phyloP scores from a whole-genome alignment of 108 stramenopile genomes.

The Cyclotella baltica region DNA sequence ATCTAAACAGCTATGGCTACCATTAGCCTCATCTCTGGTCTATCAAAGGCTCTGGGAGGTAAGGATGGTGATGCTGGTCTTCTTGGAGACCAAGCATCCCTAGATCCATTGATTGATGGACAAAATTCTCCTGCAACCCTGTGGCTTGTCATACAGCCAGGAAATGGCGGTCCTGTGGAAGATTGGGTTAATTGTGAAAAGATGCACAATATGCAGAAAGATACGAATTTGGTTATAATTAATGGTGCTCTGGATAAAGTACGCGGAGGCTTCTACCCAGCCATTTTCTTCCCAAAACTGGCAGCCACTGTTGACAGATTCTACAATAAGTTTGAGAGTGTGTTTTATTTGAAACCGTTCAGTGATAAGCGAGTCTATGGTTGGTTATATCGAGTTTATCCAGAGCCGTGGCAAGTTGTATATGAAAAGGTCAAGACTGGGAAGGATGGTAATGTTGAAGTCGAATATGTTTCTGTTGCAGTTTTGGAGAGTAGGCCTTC shows the following conservation, averaged over 20 bases:
- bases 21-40: slow-evolving; percentile 60
- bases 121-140: slow-evolving; percentile 47
- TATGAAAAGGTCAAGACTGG: slow-evolving; percentile 58
- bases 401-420: slow-evolving; percentile 84
- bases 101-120: slow-evolving; percentile 61
- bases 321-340: slow-evolving; percentile 70
- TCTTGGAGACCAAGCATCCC: slow-evolving; percentile 63
- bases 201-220: slow-evolving; percentile 23
- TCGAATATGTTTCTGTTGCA: slow-evolving; percentile 52
- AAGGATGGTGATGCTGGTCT: slow-evolving; percentile 68
- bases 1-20: too few relatives aligned
- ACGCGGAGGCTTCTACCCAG: slow-evolving; percentile 82
- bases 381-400: slow-evolving; percentile 75
- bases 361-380: slow-evolving; percentile 75
- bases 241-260: slow-evolving; percentile 93
- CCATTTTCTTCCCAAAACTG: slow-evolving; percentile 81
- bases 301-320: slow-evolving; percentile 78
- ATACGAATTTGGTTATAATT: slow-evolving; percentile 60
- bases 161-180: slow-evolving; percentile 90
- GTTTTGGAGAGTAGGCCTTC: slow-evolving; percentile 50
- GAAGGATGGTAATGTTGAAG: slow-evolving; percentile 44
- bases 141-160: slow-evolving; percentile 81
- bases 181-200: slow-evolving; percentile 90
- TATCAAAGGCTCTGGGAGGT: slow-evolving; percentile 66
- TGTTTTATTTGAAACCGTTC: slow-evolving; percentile 76